A percentile compares a stretch with the other conserved stretches of the same genome.
These are phyloP conservation scores for Sugiyamaella qingdaonensis DNA, from an alignment of 805 yeast species.

Conservation along the genomic window DNA sequence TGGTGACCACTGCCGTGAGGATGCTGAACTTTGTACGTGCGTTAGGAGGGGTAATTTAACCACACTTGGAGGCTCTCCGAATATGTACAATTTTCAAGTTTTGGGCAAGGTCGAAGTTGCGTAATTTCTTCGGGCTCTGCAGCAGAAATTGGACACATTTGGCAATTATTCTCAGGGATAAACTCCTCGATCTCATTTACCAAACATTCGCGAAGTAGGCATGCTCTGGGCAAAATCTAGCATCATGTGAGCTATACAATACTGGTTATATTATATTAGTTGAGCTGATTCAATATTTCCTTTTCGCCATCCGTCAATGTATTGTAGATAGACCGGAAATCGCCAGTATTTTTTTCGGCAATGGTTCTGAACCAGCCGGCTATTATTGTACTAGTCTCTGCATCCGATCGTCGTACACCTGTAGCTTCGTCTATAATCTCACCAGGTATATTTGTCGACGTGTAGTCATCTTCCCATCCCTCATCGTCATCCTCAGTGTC, in stretches of 20 bases:
- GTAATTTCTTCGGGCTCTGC: no score
- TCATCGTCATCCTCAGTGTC: slow-evolving; percentile 35
- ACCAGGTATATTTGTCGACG: slow-evolving; percentile 24
- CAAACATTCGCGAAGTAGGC: no score
- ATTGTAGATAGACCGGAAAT: slow-evolving; percentile 6
- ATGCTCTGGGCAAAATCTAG: no score
- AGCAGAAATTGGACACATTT: background rate
- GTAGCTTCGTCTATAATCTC: background rate
- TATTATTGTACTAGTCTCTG: slow-evolving; percentile 23
- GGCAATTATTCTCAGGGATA: background rate
- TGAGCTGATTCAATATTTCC: slow-evolving; percentile 3
- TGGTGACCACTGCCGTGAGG: no score
- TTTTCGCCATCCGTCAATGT: slow-evolving; percentile 10
- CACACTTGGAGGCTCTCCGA: no score
- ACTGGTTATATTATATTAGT: background rate
- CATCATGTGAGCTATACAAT: no score
- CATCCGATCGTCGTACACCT: slow-evolving; percentile 14
- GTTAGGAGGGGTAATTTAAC: no score
- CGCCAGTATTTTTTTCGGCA: slow-evolving; percentile 14
- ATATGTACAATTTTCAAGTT: no score
- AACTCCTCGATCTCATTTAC: background rate
- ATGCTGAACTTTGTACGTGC: no score
- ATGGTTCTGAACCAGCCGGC: slow-evolving; percentile 28
- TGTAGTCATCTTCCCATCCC: slow-evolving; percentile 36
- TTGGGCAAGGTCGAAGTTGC: no score